These are phyloP conservation scores for Cutaneotrichosporon dermatis DNA, from an alignment of 1,284 basidiomycete genomes.

Conservation along the genomic window DNA sequence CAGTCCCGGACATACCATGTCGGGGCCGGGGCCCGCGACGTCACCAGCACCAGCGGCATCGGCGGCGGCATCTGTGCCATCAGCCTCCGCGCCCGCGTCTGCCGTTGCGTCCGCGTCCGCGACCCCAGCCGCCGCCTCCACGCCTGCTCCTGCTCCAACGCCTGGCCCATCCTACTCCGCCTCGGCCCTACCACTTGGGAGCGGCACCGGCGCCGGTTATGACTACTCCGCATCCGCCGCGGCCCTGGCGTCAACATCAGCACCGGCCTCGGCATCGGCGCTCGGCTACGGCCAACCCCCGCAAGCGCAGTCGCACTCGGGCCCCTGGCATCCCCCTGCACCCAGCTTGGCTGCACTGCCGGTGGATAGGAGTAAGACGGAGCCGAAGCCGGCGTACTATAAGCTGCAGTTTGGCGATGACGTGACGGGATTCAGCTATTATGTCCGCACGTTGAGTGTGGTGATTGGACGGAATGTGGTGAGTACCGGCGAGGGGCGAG, in stretches of 20 bases:
- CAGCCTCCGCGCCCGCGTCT: too few relatives aligned
- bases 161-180: too few relatives aligned
- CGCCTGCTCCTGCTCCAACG: too few relatives aligned
- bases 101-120: too few relatives aligned
- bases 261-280: too few relatives aligned
- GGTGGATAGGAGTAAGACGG: slow-evolving; percentile 45
- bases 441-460: slow-evolving; percentile 46
- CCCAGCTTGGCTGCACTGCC: slow-evolving; percentile 44
- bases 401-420: slow-evolving; percentile 49
- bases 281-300: too few relatives aligned
- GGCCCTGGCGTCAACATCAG: too few relatives aligned
- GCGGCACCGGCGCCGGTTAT: too few relatives aligned
- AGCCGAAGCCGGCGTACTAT: slow-evolving; percentile 49
- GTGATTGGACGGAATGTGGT: slow-evolving; percentile 43
- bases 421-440: slow-evolving; percentile 48
- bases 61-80: too few relatives aligned
- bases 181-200: too few relatives aligned
- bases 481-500: background rate
- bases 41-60: background rate
- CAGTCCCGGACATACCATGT: background rate
- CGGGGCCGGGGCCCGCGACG: background rate
- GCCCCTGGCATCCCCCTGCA: slow-evolving; percentile 39
- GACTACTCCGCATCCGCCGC: too few relatives aligned
- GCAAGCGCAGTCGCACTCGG: background rate
- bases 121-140: too few relatives aligned